These are phyloP conservation scores for Fusarium drepaniforme DNA, from an alignment of 2,329 filamentous ascomycete genomes.

Conservation along the genomic window DNA sequence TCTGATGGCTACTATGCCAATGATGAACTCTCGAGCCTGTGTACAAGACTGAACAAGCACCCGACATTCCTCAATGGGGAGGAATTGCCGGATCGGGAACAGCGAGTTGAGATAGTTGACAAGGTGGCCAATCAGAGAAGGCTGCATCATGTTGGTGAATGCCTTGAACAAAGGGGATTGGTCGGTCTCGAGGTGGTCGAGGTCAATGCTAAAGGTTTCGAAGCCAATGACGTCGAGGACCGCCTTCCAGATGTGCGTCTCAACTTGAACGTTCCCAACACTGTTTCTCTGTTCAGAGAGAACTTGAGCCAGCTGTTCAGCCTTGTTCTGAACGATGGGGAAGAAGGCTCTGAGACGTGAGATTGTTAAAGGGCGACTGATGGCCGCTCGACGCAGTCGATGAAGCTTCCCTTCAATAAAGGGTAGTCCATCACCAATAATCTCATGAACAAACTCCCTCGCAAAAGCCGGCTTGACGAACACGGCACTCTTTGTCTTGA, in stretches of 20 bases:
- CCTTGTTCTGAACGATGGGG: conserved; percentile 51
- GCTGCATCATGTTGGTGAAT: conserved; percentile 43
- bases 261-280: conserved; percentile 36
- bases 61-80: conserved; percentile 51
- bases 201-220: conserved; percentile 50
- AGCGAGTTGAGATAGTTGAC: conserved; percentile 50
- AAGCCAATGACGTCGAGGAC: conserved; percentile 52
- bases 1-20: conserved; percentile 27
- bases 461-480: conserved; percentile 45
- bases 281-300: conserved; percentile 32
- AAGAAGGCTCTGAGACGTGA: conserved; percentile 44
- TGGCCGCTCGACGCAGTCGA: conserved; percentile 48
- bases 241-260: conserved; percentile 47
- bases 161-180: conserved; percentile 40
- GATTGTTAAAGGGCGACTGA: conserved; percentile 50
- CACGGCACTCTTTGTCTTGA: conserved; percentile 42
- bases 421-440: conserved; percentile 49
- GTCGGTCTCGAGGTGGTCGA: conserved; percentile 47
- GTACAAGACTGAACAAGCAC: conserved; percentile 49
- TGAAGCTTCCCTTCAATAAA: conserved; percentile 53
- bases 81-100: conserved; percentile 51
- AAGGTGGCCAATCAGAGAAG: conserved; percentile 38
- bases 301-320: conserved; percentile 43
- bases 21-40: conserved; percentile 47
- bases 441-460: conserved; percentile 40